Evolutionary conservation across 2,329 filamentous ascomycete genomes (phyloP).

Genomic region (Ascochyta lentis): DNA sequence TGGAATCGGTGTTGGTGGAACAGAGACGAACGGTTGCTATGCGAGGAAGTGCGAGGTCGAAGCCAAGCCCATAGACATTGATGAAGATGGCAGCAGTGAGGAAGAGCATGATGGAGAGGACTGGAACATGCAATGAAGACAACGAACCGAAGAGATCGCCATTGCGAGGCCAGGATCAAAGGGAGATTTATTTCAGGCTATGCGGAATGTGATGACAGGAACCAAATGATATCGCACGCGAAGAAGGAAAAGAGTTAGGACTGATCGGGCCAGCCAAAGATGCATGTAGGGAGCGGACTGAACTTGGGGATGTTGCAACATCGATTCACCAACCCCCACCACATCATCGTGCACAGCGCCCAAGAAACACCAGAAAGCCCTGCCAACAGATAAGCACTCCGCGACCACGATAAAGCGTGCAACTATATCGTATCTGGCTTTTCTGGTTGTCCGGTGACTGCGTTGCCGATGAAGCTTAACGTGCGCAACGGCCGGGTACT

Average conservation of each 20-base stretch:
- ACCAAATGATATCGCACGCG: background rate
- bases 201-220: background rate
- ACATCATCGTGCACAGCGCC: background rate
- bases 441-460: too few relatives aligned
- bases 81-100: slow-evolving; percentile 28
- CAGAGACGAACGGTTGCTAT: slow-evolving; percentile 23
- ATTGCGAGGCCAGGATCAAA: background rate
- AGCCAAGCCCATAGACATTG: slow-evolving; percentile 29
- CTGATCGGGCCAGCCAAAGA: background rate
- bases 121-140: slow-evolving; percentile 12
- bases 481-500: too few relatives aligned
- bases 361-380: too few relatives aligned
- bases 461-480: too few relatives aligned
- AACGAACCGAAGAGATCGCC: background rate
- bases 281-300: background rate
- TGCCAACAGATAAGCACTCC: too few relatives aligned
- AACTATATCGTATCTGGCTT: too few relatives aligned
- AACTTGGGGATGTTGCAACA: background rate
- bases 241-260: background rate
- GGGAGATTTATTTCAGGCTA: background rate
- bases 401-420: too few relatives aligned
- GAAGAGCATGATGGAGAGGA: slow-evolving; percentile 23
- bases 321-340: background rate
- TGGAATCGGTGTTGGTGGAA: slow-evolving; percentile 30
- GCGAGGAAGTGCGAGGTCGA: slow-evolving; percentile 36